Base-by-base conservation (phyloP, 2,329 filamentous ascomycete species). In the Simplicillium aogashimaense region DNA sequence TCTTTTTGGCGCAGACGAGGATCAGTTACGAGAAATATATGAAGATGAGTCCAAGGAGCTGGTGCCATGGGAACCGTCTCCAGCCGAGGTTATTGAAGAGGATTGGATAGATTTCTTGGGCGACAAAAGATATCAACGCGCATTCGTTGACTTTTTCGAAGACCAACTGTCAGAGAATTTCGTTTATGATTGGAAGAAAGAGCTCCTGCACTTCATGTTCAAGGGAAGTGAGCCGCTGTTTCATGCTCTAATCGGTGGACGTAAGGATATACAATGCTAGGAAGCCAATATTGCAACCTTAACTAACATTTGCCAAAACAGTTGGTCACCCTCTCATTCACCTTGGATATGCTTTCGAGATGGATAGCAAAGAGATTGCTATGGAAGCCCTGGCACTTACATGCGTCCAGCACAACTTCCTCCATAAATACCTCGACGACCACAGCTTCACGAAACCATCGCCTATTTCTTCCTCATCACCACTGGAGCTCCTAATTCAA, bases 241-340 rank as follows among this genome's bases (percentile, higher is more conserved):
- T 52, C 85, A 94, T 61, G 80, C 82, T 30, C 64, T 95, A 31
- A 78, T 94, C 40, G 74, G 81, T 35, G 87, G 86, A 40, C 73
- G 86, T 92, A 75, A 42, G 84, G 17, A 30, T 31, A 32, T 33
- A 9, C 15, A 13, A 17, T 17, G 25, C 18, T 18, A 33, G 12
- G 18, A 29, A 8, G 14, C 13, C 30, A 29, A 38, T 42, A 25
- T 34, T 12, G 11, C 20, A 11, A 9, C 12, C n/a, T 13, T 9
- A n/a, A 33, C 38, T 40, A 28, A 44, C 43, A 44, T 40, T 59
- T n/a, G 6, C 6, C 11, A 6, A 15, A 41, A 54, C 44, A 90
- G 85, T 95, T 45, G 90, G 83, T 14, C 86, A 95, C 53, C 86
- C 90, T 2, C 68, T 97, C n/a, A 92, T 97, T 43, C 92, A 97